These are phyloP conservation scores for Citrus medica DNA, from an alignment of 345 rosid species.

Conservation along the genomic window DNA sequence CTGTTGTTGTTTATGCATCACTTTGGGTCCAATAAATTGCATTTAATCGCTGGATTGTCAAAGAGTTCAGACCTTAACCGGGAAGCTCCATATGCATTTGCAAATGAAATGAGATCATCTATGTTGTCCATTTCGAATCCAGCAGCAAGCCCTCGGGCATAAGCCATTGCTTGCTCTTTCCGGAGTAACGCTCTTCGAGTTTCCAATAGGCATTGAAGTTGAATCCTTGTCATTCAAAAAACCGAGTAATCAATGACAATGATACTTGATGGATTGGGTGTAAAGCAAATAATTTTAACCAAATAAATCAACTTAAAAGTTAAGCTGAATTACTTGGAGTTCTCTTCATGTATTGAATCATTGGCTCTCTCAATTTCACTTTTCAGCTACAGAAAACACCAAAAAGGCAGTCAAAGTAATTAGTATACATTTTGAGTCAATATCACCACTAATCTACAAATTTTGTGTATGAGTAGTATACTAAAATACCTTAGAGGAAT, in stretches of 20 bases:
- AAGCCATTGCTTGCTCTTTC: conserved; percentile 87
- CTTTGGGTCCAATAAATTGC: not conserved
- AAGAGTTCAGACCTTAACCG: conserved; percentile 49
- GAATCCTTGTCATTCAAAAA: conserved; percentile 43
- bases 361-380: conserved; percentile 34
- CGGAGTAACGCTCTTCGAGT: conserved; percentile 63
- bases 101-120: conserved; percentile 68
- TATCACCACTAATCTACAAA: not conserved
- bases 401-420: not conserved
- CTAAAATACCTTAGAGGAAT: conserved; percentile 47
- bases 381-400: conserved; percentile 28
- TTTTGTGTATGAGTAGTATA: not conserved
- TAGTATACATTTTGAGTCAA: not conserved
- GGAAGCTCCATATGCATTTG: conserved; percentile 81
- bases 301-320: not conserved
- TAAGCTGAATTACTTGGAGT: conserved; percentile 55
- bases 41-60: not conserved
- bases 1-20: not conserved
- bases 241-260: conserved; percentile 15
- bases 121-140: conserved; percentile 65
- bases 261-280: not conserved
- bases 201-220: conserved; percentile 70
- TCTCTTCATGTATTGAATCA: conserved; percentile 45
- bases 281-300: not conserved
- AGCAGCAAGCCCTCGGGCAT: conserved; percentile 77